Base-by-base conservation (phyloP, 495 filamentous ascomycete genomes). In the Trypethelium eluteriae region DNA sequence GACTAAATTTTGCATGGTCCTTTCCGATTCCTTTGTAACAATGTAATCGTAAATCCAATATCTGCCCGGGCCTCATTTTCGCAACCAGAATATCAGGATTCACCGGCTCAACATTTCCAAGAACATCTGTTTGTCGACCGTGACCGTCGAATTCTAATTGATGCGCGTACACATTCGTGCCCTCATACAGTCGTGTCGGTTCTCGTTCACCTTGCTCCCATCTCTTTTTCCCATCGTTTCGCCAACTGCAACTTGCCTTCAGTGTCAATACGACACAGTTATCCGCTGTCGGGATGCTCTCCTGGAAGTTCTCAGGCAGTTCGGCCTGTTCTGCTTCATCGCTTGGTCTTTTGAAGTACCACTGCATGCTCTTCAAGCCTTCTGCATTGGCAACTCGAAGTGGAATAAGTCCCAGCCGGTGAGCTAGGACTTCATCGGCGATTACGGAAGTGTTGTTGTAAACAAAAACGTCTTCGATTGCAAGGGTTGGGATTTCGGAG, bases 1-100 rank as follows among this genome's bases (percentile, higher is more conserved):
- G 95, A 1, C 91, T 96, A 81, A 93, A 99, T 75, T 99, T 99
- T 61, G 95, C 90, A 77, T 99, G 95, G 78, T 98, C 94, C 66
- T 86, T 88, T 16, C 95, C 95, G 64, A 94, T 88, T 35, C 95
- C 95, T 77, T 96, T 97, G 77, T 93, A 84, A 76, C 90, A 90
- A 78, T 96, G 92, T 83, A 93, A 84, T 66, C 88, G 84, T 66
- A 96, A 75, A 65, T 90, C 81, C 70, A 99, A 88, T 69, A 84
- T 83, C 80, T 99, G 95, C 0, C 90, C 91, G 0, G 95, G 95
- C 41, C 95, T 87, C 72, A 99, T 79, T 79, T 99, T 99, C 66
- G 92, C 92, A 71, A 99, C 84, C 36, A 99, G 80, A 62, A 99
- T 96, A 70, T 96, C 90, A 1, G 94, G 93, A 77, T 98, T 89